These are phyloP conservation scores for Thielaviopsis euricoi DNA, from an alignment of 2,329 filamentous ascomycete species.

Conservation along the genomic window DNA sequence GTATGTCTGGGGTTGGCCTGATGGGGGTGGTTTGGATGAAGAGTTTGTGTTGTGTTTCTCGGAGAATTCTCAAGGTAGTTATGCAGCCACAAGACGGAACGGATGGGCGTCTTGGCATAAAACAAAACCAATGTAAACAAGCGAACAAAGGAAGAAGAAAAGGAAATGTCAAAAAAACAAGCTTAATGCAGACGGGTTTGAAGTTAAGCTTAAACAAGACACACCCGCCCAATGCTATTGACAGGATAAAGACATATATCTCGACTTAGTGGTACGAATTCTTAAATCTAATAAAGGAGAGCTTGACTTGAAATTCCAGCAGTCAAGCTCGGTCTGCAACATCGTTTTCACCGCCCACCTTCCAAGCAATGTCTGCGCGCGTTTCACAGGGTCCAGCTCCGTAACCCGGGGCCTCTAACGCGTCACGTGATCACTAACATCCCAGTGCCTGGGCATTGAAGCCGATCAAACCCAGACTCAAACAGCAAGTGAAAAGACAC, in stretches of 20 bases:
- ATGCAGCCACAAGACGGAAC: not conserved
- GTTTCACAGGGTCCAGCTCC: not conserved
- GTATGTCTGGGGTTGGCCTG: not conserved
- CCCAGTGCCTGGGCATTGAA: not conserved
- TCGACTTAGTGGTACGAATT: too few species aligned
- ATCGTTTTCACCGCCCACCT: not conserved
- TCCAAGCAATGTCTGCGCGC: not conserved
- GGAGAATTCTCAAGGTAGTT: not conserved
- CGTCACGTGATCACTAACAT: not conserved
- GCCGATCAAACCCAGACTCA: not conserved
- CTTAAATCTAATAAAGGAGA: too few species aligned
- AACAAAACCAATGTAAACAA: not conserved
- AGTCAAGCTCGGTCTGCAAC: too few species aligned
- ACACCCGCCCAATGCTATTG: too few species aligned
- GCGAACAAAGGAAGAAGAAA: not conserved
- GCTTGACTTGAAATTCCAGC: too few species aligned
- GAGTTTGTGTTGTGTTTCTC: not conserved
- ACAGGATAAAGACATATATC: too few species aligned
- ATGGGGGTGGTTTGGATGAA: too few species aligned
- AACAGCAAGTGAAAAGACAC: not conserved
- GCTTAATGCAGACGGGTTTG: not conserved
- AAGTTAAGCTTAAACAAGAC: not conserved
- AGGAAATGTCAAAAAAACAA: constrained; percentile 1
- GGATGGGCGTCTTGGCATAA: not conserved
- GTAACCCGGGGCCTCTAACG: not conserved